Percentiles rank a stretch among this genome's conserved stretches.
phyloP scores from a whole-genome alignment of 1,139 yeast genomes.

The Pichia kudriavzevii region DNA sequence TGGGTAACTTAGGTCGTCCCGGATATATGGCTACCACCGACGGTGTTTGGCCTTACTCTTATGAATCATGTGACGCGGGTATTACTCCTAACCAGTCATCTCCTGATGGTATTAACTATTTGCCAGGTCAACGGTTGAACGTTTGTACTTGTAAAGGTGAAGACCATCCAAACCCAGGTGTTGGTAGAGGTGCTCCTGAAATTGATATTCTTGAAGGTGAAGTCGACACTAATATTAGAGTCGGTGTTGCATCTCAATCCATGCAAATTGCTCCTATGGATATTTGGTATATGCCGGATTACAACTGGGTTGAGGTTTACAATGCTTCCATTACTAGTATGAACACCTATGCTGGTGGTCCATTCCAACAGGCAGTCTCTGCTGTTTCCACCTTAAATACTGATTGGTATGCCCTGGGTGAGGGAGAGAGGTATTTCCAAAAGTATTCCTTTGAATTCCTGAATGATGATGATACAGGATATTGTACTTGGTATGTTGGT shows the following conservation, averaged over 20 bases:
- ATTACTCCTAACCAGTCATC: constrained; percentile 59
- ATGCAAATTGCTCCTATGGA: constrained; percentile 56
- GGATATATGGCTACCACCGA: constrained; percentile 57
- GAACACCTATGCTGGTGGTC: constrained; percentile 55
- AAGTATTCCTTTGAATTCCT: constrained; percentile 70
- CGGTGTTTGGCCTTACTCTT: constrained; percentile 61
- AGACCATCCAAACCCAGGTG: constrained; percentile 52
- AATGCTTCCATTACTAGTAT: constrained; percentile 40
- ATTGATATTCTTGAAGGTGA: constrained; percentile 57
- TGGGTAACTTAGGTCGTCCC: constrained; percentile 59
- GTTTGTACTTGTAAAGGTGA: constrained; percentile 51
- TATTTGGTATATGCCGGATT: constrained; percentile 58
- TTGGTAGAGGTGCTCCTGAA: constrained; percentile 62
- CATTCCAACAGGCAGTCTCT: constrained; percentile 54
- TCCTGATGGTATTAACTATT: constrained; percentile 51
- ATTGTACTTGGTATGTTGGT: constrained; percentile 71
- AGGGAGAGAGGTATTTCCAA: constrained; percentile 42
- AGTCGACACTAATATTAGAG: constrained; percentile 33
- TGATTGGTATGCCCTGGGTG: constrained; percentile 50
- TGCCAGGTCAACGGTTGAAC: constrained; percentile 52
- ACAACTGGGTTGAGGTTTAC: constrained; percentile 42
- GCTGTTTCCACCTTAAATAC: constrained; percentile 46
- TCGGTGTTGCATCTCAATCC: constrained; percentile 54
- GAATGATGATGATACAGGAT: constrained; percentile 61
- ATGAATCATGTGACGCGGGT: constrained; percentile 56